Evolutionary conservation across 352 stramenopile genomes (phyloP), one percentile per base, ranked within the genome.

Genomic region (Pythium aquatile): DNA sequence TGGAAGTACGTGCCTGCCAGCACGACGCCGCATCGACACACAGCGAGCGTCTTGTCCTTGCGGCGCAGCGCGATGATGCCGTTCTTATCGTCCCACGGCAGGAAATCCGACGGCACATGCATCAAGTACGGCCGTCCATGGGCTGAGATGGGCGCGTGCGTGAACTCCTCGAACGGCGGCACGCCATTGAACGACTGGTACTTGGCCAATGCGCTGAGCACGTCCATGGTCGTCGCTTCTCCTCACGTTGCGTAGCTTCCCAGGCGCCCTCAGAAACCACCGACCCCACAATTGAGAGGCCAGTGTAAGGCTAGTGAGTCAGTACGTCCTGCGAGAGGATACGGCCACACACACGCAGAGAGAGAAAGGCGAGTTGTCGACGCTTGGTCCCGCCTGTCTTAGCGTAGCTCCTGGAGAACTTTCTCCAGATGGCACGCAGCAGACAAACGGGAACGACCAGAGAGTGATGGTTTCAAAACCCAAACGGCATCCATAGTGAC

Each of bases 1-100:
- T 76, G 79, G 53, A 93, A 88, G 73, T 89, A 95, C 9, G 86
- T 79, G 58, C 84, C 83, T 0, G 81, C 79, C n/a, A 93, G 71
- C 39, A 95, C 86, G 44, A 93, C 76, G 42, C 86, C 86, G 57
- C 86, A 95, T 66, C 86, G 84, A 61, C 83, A 93, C 44, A 95
- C 65, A 0, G 82, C 80, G 48, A 91, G 54, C 70, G 90, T 78
- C 28, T 77, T 76, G 66, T 91, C 76, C 46, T 79, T 75, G n/a
- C 85, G 81, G 35, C 83, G 83, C 46, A 95, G 30, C 3, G 81
- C 85, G 51, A 95, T 91, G 55, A 92, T 69, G 48, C 81, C 86
- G n/a, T 66, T 70, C 44, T 70, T 70, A 6, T 69, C 53, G 68
- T 95, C 85, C 84, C 84, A 93, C 17, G 83, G 79, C 26, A 93